These are phyloP conservation scores for Orbilia javanica DNA, from an alignment of 2,329 filamentous ascomycete genomes.

Conservation along the genomic window DNA sequence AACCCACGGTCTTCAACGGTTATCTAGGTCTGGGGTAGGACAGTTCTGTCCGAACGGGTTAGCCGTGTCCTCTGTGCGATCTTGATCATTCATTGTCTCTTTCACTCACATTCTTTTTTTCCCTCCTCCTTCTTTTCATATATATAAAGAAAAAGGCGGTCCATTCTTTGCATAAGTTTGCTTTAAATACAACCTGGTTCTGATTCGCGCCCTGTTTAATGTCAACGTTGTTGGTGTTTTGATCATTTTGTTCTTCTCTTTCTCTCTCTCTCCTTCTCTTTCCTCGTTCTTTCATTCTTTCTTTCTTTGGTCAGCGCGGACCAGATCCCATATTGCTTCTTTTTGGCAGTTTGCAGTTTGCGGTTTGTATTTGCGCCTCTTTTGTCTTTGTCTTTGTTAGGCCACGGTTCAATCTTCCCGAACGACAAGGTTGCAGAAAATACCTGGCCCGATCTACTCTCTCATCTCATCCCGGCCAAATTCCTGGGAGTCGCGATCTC, in stretches of 20 bases:
- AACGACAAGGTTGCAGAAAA: not conserved
- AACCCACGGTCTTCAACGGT: slow-evolving; percentile 3
- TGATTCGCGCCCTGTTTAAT: not conserved
- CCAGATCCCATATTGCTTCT: slow-evolving; percentile 15
- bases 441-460: slow-evolving; percentile 21
- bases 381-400: slow-evolving; percentile 11
- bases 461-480: slow-evolving; percentile 15
- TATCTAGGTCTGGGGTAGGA: slow-evolving; percentile 11
- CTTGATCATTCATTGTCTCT: slow-evolving; percentile 2
- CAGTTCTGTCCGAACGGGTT: not conserved
- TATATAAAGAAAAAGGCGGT: not conserved
- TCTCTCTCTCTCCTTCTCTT: not conserved
- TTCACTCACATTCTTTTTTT: not conserved
- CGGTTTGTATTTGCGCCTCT: not conserved
- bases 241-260: not conserved
- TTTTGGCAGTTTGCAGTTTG: no score
- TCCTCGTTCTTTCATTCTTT: not conserved
- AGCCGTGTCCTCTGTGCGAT: slow-evolving; percentile 5
- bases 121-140: not conserved
- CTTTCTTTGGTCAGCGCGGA: not conserved
- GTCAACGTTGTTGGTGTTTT: slow-evolving; percentile 1
- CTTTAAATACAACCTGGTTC: not conserved
- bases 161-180: not conserved
- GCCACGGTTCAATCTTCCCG: slow-evolving; percentile 8
- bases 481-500: slow-evolving; percentile 3